phyloP scores from a whole-genome alignment of 495 filamentous ascomycete genomes.

The Penicillium macrosclerotiorum region DNA sequence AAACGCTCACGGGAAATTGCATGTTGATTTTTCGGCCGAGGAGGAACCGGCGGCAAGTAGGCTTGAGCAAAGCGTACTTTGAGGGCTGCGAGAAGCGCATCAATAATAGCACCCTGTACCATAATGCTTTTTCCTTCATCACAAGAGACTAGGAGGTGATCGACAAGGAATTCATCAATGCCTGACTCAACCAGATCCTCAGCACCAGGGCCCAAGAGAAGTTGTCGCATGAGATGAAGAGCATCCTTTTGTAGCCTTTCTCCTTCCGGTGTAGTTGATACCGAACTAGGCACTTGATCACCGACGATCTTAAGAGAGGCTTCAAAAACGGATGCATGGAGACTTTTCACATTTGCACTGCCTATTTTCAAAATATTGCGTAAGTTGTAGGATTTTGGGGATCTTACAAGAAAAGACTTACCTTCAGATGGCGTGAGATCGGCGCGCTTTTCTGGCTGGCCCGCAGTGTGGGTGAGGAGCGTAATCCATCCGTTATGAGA shows the following conservation, averaged over 20 bases:
- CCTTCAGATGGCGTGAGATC: constrained; percentile 31
- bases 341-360: constrained; percentile 27
- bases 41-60: constrained; percentile 35
- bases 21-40: constrained; percentile 42
- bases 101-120: constrained; percentile 72
- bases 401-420: too few relatives aligned
- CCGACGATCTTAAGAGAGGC: constrained; percentile 33
- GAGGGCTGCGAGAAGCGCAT: constrained; percentile 68
- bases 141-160: constrained; percentile 64
- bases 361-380: constrained; percentile 19
- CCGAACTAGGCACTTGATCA: constrained; percentile 10
- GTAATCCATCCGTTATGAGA: constrained; percentile 43
- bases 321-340: constrained; percentile 42
- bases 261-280: constrained; percentile 24
- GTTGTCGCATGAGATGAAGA: constrained; percentile 69
- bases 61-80: constrained; percentile 59
- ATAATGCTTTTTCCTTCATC: constrained; percentile 38
- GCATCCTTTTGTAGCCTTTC: constrained; percentile 63
- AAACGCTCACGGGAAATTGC: constrained; percentile 43
- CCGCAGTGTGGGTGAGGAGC: constrained; percentile 35
- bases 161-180: constrained; percentile 70
- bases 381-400: too few relatives aligned
- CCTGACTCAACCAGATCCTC: constrained; percentile 63
- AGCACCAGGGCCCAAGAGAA: constrained; percentile 69
- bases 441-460: constrained; percentile 30